These are phyloP conservation scores for Phytophthora boehmeriae DNA, from an alignment of 352 stramenopile species.

Conservation along the genomic window DNA sequence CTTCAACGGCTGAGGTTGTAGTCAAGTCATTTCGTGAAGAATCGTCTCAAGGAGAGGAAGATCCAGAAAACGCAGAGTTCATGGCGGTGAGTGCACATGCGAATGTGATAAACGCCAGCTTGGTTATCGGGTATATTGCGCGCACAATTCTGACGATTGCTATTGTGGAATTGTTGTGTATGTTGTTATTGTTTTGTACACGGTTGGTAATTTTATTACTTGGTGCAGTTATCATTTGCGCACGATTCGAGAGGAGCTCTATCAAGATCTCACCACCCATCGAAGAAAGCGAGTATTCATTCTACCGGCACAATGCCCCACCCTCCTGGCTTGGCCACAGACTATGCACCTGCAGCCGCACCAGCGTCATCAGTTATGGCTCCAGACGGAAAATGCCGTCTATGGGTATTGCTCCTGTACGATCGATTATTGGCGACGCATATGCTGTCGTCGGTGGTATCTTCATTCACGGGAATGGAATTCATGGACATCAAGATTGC, in stretches of 20 bases:
- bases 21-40: constrained; percentile 63
- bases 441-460: constrained; percentile 66
- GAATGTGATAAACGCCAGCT: not conserved
- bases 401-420: constrained; percentile 79
- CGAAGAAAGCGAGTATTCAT: constrained; percentile 8
- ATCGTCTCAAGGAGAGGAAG: constrained; percentile 35
- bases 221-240: constrained; percentile 50
- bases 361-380: constrained; percentile 11
- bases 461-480: constrained; percentile 68
- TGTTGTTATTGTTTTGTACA: not conserved
- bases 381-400: constrained; percentile 29
- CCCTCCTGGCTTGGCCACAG: constrained; percentile 4
- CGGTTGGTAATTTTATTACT: not conserved
- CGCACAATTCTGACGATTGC: too few relatives aligned
- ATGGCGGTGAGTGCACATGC: constrained; percentile 45
- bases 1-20: constrained; percentile 52
- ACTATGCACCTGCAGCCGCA: constrained; percentile 3
- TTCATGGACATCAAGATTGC: constrained; percentile 85
- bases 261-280: constrained; percentile 11
- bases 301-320: constrained; percentile 9
- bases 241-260: constrained; percentile 28
- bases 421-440: constrained; percentile 66
- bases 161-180: not conserved
- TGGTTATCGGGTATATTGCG: not conserved
- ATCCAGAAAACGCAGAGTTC: constrained; percentile 44